A percentile compares a stretch with the other conserved stretches of the same genome.
These are phyloP conservation scores for Beverwykella pulmonaria DNA, from an alignment of 495 filamentous ascomycete species.

Conservation along the genomic window DNA sequence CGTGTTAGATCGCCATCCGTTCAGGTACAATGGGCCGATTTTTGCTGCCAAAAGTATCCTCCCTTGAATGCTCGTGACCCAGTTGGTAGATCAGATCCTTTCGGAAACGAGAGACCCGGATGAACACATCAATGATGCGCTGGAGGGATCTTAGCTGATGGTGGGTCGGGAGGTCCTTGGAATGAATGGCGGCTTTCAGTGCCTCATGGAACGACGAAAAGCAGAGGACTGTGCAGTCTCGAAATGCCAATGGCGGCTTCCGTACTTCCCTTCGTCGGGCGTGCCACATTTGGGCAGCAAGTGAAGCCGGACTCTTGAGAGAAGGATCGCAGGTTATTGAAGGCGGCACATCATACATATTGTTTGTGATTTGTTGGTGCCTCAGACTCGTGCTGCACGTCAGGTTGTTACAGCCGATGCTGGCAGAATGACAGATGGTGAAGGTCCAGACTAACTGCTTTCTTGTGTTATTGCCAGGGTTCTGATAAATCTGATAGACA, in stretches of 20 bases:
- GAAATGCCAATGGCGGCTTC: not conserved
- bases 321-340: conserved; percentile 1
- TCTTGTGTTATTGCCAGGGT: not conserved
- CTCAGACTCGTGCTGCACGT: conserved; percentile 14
- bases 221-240: not conserved
- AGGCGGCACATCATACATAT: not conserved
- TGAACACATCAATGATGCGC: conserved; percentile 2
- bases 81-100: not conserved
- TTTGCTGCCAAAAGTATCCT: not conserved
- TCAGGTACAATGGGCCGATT: not conserved
- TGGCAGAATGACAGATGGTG: conserved; percentile 12
- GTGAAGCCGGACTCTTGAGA: not conserved
- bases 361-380: conserved; percentile 5
- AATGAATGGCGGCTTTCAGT: not conserved
- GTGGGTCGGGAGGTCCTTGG: not conserved
- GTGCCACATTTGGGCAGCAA: not conserved
- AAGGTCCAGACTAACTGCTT: conserved; percentile 2
- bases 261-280: not conserved
- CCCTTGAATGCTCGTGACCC: not conserved
- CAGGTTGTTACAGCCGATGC: conserved; percentile 7
- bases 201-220: not conserved
- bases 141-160: not conserved
- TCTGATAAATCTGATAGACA: not conserved
- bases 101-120: not conserved
- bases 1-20: not conserved